Percentiles rank a stretch among this genome's conserved stretches.
Conservation (phyloP, 495 filamentous ascomycete species). For the Xylaria flabelliformis region DNA sequence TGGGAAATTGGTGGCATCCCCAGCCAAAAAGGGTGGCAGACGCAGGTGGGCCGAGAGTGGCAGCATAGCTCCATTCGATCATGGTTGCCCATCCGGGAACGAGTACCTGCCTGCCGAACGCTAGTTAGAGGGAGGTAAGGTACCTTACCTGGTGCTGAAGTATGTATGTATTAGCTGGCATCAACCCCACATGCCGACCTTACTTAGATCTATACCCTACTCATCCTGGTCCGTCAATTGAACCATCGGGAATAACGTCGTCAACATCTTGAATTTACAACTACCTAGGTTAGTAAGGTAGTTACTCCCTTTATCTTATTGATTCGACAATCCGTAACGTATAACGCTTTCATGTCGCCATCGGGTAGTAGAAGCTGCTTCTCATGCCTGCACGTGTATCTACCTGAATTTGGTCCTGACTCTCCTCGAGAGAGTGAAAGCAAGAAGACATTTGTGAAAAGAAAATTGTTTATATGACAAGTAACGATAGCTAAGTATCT, state of each 20-base stretch:
- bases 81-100: not conserved
- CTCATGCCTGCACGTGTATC: not conserved
- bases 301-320: not conserved
- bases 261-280: not conserved
- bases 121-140: not conserved
- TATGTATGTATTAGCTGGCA: not conserved
- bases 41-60: no score
- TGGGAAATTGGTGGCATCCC: no score
- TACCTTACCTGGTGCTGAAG: not conserved
- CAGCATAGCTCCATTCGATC: slow-evolving; percentile 5
- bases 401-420: not conserved
- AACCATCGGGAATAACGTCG: not conserved
- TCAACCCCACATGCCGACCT: not conserved
- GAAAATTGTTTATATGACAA: slow-evolving; percentile 9
- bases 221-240: not conserved
- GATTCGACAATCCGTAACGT: not conserved
- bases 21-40: no score
- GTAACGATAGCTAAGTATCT: slow-evolving; percentile 12
- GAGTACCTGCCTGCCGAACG: not conserved
- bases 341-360: not conserved
- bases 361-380: not conserved
- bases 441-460: not conserved
- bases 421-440: not conserved
- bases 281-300: no score
- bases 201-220: not conserved